Evolutionary conservation across 139 green algal genomes (phyloP).

Genomic region (Tetraselmis chui): DNA sequence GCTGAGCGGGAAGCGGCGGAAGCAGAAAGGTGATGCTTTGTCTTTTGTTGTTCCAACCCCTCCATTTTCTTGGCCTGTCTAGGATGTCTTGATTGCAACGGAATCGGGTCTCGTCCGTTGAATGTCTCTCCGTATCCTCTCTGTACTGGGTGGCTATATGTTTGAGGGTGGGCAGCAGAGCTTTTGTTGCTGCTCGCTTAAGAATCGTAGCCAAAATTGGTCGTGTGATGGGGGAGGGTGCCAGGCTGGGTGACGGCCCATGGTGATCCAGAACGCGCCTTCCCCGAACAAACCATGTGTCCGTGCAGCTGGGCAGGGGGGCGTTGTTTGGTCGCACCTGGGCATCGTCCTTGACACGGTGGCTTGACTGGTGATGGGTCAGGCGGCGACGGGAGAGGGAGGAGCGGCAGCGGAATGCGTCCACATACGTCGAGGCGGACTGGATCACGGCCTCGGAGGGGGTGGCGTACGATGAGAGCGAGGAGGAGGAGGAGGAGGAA

Average conservation of each 20-base stretch:
- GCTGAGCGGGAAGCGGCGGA: not conserved
- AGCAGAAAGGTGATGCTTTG: not conserved
- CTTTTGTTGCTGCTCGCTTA: not conserved
- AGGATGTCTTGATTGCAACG: too few species aligned
- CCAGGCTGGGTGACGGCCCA: too few species aligned
- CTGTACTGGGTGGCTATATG: not conserved
- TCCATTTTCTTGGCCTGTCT: too few species aligned
- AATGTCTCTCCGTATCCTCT: too few species aligned
- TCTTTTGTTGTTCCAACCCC: too few species aligned
- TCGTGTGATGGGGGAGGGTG: too few species aligned
- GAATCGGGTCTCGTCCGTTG: too few species aligned
- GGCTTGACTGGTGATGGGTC: not conserved
- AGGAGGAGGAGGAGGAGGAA: constrained; percentile 29
- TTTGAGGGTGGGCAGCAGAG: not conserved
- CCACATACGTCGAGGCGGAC: constrained; percentile 34
- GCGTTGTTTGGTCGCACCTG: too few species aligned
- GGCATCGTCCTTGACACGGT: not conserved
- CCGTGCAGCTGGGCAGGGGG: too few species aligned
- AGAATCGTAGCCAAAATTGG: not conserved
- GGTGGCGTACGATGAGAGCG: constrained; percentile 6
- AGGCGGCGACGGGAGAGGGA: constrained; percentile 30
- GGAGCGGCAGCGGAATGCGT: constrained; percentile 24
- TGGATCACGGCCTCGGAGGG: constrained; percentile 23
- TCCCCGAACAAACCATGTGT: too few species aligned
- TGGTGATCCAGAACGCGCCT: too few species aligned